A percentile compares a stretch with the other conserved stretches of the same genome.
Evolutionary conservation across 2,329 filamentous ascomycete genomes (phyloP).

Genomic region (Leptographium wingfieldii): DNA sequence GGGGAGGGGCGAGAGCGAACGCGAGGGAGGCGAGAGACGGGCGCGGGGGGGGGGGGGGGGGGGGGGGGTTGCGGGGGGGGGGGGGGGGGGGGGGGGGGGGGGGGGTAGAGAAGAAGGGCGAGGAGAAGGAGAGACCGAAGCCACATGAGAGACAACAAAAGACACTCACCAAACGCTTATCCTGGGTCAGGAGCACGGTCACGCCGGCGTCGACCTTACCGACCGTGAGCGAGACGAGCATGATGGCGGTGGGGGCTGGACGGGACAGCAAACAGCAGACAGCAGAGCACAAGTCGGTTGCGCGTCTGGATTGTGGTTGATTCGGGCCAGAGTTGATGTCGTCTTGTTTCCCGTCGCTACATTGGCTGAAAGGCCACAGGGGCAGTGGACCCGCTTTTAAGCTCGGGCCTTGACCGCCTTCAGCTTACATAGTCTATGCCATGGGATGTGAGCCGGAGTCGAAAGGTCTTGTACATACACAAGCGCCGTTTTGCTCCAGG

Average conservation of each 20-base stretch:
- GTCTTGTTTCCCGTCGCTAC: background rate
- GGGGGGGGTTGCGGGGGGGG: no score
- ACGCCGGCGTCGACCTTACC: slow-evolving; percentile 99
- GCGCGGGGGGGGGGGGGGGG: no score
- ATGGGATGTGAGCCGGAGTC: no score
- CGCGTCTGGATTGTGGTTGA: background rate
- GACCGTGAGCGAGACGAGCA: slow-evolving; percentile 96
- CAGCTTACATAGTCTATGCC: no score
- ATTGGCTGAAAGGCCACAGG: background rate
- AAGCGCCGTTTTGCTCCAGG: no score
- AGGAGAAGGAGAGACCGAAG: slow-evolving; percentile 6
- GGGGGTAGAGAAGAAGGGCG: background rate
- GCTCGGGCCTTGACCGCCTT: background rate
- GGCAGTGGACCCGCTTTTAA: background rate
- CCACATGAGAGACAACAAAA: background rate
- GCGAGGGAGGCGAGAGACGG: no score
- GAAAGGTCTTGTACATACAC: no score
- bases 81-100: no score
- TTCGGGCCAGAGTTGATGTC: background rate
- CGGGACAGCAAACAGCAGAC: no score
- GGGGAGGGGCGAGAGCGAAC: no score
- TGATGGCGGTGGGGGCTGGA: slow-evolving; percentile 22
- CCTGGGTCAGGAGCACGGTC: slow-evolving; percentile 88
- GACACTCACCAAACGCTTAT: slow-evolving; percentile 69
- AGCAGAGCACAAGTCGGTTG: no score